Base-by-base conservation (phyloP, 768 basidiomycete species). In the Mycena metata region DNA sequence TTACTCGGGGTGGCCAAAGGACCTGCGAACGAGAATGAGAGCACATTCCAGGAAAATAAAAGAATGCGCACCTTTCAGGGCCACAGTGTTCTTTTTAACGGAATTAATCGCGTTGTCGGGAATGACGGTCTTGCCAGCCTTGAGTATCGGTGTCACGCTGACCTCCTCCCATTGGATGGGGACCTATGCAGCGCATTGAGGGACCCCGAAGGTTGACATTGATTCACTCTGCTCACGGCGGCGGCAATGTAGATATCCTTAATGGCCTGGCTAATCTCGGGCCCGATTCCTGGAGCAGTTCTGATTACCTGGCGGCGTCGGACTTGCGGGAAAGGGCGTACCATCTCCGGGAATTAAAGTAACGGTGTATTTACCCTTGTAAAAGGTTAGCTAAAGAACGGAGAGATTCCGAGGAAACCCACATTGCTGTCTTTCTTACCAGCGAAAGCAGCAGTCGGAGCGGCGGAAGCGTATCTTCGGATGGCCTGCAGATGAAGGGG, bases 141-240 rank as follows among this genome's bases (percentile, higher is more conserved):
- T 95, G 66, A 98, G 83, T 60, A 97, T 88, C 15, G 98, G 98
- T 9, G 95, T 92, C 54, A 99, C 98, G 78, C 92, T 94, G 79
- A 98, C 97, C 82, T 99, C 98, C 80, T 99, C 98, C 98, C 98
- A 99, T 82, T 95, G 88, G 75, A 99, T 98, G 50, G 98, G 98
- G 26, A 98, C 97, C 96, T 97, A 67, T 39, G 39, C 36, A 57
- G n/a, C 52, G 24, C 45, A 72, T 24, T 58, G 23, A 30, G 60
- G 52, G 69, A 35, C 23, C 57, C 60, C 39, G 17, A 33, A 23
- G 26, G 30, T 39, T 56, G 4, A 68, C 17, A 5, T 17, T 62
- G 26, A 19, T 17, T 23, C 63, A 11, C 17, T 9, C 30, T 45
- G 74, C 81, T 58, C 75, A 95, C 96, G 60, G 92, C 87, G 71